phyloP scores from a whole-genome alignment of 2,329 filamentous ascomycete species.

The Penicillium digitatum region DNA sequence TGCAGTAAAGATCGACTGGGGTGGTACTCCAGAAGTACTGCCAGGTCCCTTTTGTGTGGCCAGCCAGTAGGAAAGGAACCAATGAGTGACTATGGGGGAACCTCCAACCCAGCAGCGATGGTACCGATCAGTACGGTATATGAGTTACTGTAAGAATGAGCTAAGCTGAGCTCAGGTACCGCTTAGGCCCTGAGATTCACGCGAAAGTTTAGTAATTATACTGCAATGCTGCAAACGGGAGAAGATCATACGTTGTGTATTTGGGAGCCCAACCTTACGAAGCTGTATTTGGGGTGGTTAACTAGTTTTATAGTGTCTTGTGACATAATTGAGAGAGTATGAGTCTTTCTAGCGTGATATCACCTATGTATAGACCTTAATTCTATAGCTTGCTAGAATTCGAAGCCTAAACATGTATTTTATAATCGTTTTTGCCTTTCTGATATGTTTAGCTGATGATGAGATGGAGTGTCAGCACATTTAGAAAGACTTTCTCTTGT shows the following conservation, averaged over 20 bases:
- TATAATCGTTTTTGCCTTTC: background rate
- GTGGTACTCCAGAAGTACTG: slow-evolving; percentile 16
- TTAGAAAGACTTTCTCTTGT: background rate
- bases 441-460: background rate
- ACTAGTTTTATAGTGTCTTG: background rate
- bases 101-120: background rate
- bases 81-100: slow-evolving; percentile 10
- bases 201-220: slow-evolving; percentile 13
- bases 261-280: background rate
- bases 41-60: slow-evolving; percentile 12
- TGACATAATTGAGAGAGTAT: background rate
- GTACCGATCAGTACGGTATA: slow-evolving; percentile 12
- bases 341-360: background rate
- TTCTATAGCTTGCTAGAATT: background rate
- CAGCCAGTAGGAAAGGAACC: slow-evolving; percentile 11
- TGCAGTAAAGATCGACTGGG: slow-evolving; percentile 13
- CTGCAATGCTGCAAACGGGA: slow-evolving; percentile 4
- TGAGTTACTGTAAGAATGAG: slow-evolving; percentile 10
- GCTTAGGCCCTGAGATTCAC: background rate
- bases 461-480: background rate
- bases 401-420: background rate
- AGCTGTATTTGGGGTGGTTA: background rate
- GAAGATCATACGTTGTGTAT: slow-evolving; percentile 3
- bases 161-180: slow-evolving; percentile 9
- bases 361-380: background rate